These are phyloP conservation scores for Termitomyces sp. DNA, from an alignment of 768 basidiomycete species.

Conservation along the genomic window DNA sequence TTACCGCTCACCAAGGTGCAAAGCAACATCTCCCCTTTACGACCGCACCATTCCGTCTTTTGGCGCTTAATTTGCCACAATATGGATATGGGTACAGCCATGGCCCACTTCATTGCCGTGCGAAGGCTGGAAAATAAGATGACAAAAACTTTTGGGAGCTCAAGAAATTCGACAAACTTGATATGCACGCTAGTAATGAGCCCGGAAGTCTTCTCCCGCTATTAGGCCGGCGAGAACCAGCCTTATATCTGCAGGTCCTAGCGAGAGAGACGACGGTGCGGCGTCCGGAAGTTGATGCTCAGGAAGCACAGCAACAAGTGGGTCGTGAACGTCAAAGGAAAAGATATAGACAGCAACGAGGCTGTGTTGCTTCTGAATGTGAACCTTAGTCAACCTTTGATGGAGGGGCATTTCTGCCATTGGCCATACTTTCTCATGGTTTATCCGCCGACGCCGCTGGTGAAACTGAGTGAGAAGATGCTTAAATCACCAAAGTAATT, in stretches of 20 bases:
- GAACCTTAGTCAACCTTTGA: neutral
- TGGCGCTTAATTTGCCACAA: neutral
- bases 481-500: no score
- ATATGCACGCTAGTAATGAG: neutral
- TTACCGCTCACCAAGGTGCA: neutral
- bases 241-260: neutral
- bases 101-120: neutral
- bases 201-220: neutral
- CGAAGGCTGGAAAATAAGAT: neutral
- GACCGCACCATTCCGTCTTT: neutral
- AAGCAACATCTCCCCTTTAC: neutral
- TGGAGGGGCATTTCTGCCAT: neutral
- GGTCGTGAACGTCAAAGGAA: neutral
- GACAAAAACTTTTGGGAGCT: neutral
- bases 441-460: neutral
- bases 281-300: neutral
- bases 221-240: neutral
- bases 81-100: neutral
- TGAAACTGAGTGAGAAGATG: no score
- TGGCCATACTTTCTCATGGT: neutral
- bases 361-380: neutral
- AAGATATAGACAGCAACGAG: neutral
- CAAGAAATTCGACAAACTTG: neutral
- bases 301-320: neutral
- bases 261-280: neutral